These are phyloP conservation scores for Umbelopsis sp. DNA, from an alignment of 192 early-diverging fungal species.

Conservation along the genomic window DNA sequence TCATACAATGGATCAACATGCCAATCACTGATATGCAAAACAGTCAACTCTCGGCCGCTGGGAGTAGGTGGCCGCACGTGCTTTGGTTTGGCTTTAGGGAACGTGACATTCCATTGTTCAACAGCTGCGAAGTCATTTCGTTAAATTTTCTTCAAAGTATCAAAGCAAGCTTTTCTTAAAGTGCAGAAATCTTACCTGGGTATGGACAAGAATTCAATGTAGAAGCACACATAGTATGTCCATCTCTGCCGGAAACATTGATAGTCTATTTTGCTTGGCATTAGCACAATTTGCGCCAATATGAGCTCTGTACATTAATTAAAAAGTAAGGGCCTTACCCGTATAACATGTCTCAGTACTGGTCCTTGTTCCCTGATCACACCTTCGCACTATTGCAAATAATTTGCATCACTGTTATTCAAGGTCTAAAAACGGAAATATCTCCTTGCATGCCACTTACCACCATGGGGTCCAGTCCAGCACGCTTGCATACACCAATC, in stretches of 20 bases:
- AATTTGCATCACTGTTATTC: not conserved
- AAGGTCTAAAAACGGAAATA: not conserved
- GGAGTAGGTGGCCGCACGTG: constrained; percentile 29
- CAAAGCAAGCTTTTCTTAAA: not conserved
- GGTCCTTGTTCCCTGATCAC: constrained; percentile 53
- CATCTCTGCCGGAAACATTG: constrained; percentile 42
- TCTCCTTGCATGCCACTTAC: not conserved
- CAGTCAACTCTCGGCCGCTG: constrained; percentile 37
- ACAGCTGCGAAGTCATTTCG: constrained; percentile 9
- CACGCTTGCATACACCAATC: not conserved
- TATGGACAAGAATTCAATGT: constrained; percentile 48
- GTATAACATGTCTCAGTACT: constrained; percentile 41
- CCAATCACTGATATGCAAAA: constrained; percentile 59
- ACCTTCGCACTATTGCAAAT: constrained; percentile 46
- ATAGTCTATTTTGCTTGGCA: constrained; percentile 24
- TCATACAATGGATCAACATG: constrained; percentile 54
- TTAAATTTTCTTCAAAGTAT: not conserved
- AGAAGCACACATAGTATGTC: constrained; percentile 49
- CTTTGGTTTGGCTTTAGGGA: constrained; percentile 50
- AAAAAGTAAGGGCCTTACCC: constrained; percentile 30
- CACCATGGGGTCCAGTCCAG: not conserved
- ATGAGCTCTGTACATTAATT: not conserved
- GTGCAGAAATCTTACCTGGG: constrained; percentile 33
- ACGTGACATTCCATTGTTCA: constrained; percentile 38
- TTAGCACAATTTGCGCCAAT: not conserved